Evolutionary conservation across 345 rosid genomes (phyloP).

Genomic region (Moricandia arvensis): DNA sequence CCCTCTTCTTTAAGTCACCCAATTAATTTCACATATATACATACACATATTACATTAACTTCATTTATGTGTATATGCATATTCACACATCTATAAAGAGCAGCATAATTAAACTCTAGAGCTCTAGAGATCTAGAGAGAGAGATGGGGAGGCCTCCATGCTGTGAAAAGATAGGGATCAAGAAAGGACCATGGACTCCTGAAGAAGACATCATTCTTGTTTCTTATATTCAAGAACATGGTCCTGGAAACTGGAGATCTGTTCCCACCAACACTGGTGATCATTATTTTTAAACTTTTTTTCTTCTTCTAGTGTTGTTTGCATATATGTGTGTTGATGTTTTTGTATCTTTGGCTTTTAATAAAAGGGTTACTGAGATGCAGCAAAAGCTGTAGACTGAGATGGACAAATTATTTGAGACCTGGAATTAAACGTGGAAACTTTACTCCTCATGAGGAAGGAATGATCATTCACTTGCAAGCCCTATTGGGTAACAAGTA

Average conservation of each 20-base stretch:
- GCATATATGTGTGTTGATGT: not conserved
- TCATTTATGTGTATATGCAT: conserved; percentile 29
- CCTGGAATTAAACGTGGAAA: conserved; percentile 98
- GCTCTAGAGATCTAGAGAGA: conserved; percentile 24
- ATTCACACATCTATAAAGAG: conserved; percentile 34
- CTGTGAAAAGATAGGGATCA: conserved; percentile 82
- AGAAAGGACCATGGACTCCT: conserved; percentile 99
- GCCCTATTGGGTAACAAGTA: conserved; percentile 99
- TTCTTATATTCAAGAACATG: conserved; percentile 90
- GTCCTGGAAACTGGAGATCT: conserved; percentile 97
- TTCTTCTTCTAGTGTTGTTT: not conserved
- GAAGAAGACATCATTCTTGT: conserved; percentile 92
- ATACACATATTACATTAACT: conserved; percentile 26
- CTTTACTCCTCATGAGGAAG: conserved; percentile 96
- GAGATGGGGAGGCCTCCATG: conserved; percentile 92
- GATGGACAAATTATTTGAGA: conserved; percentile 98
- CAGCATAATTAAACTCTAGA: not conserved
- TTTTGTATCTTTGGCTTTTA: conserved; percentile 4
- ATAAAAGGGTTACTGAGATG: conserved; percentile 75
- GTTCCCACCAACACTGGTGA: conserved; percentile 91
- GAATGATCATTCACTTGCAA: conserved; percentile 95
- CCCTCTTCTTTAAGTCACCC: conserved; percentile 21
- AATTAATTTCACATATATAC: conserved; percentile 17
- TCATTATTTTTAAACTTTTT: not conserved
- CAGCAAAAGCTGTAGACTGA: conserved; percentile 96